phyloP scores from a whole-genome alignment of 306 rosid genomes.

The Sesbania bispinosa region DNA sequence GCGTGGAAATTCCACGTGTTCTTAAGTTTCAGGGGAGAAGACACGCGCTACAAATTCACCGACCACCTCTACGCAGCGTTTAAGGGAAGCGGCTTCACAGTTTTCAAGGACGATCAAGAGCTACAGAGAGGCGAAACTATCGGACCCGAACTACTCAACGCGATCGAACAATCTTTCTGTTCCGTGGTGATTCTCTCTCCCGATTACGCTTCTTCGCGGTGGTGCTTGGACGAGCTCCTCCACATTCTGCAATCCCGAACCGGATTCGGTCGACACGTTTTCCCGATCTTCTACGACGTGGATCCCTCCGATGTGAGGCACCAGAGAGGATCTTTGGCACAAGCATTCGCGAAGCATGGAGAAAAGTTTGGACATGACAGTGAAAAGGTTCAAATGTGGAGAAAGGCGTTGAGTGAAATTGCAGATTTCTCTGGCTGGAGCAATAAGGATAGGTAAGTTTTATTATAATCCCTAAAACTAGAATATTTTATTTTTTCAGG shows the following conservation, averaged over 20 bases:
- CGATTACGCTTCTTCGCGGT: conserved; percentile 23
- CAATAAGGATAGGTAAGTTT: conserved; percentile 11
- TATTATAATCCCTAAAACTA: no score
- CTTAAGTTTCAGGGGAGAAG: conserved; percentile 30
- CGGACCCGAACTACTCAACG: neutral
- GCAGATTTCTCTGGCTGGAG: conserved; percentile 22
- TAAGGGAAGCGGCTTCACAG: neutral
- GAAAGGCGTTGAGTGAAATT: conserved; percentile 2
- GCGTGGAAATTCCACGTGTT: conserved; percentile 16
- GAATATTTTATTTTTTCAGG: no score
- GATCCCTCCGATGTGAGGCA: conserved; percentile 17
- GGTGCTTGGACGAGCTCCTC: conserved; percentile 24
- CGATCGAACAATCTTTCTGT: conserved; percentile 1
- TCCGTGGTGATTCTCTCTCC: conserved; percentile 21
- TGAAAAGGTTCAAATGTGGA: conserved; percentile 23
- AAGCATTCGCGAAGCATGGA: conserved; percentile 19
- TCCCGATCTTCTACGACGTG: conserved; percentile 13
- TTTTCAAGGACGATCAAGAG: conserved; percentile 9
- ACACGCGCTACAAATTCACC: conserved; percentile 6
- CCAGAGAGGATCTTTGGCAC: neutral
- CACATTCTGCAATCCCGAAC: neutral
- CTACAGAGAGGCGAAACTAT: conserved; percentile 12
- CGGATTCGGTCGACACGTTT: neutral
- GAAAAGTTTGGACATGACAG: neutral
- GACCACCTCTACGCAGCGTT: conserved; percentile 16